Percentiles rank a stretch among this genome's conserved stretches.
These are phyloP conservation scores for Fusarium sp. DNA, from an alignment of 2,329 filamentous ascomycete species.

Conservation along the genomic window DNA sequence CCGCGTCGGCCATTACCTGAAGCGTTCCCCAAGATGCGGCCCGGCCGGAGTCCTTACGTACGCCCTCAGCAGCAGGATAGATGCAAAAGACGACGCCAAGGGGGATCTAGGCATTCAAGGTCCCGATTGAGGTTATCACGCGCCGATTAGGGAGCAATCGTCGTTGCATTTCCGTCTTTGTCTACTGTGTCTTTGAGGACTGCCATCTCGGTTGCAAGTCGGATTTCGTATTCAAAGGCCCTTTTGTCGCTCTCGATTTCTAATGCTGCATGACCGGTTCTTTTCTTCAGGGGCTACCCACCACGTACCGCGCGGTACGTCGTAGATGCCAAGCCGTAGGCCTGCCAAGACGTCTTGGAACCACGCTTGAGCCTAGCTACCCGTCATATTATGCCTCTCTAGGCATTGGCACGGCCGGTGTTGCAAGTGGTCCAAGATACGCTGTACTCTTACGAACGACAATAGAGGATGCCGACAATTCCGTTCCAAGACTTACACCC, in stretches of 20 bases:
- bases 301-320: conserved; percentile 17
- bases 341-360: conserved; percentile 31
- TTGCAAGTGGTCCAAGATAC: conserved; percentile 35
- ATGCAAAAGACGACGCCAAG: conserved; percentile 9
- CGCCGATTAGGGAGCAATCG: conserved; percentile 2
- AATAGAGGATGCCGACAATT: conserved; percentile 46
- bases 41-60: conserved; percentile 22
- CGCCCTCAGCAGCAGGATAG: background rate
- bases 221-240: conserved; percentile 36
- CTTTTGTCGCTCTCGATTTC: conserved; percentile 6
- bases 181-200: conserved; percentile 4
- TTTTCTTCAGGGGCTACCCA: conserved; percentile 21
- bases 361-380: conserved; percentile 19
- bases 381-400: conserved; percentile 41
- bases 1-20: conserved; percentile 28
- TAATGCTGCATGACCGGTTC: background rate
- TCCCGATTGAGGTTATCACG: conserved; percentile 28
- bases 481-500: conserved; percentile 50
- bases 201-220: conserved; percentile 23
- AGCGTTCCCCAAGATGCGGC: conserved; percentile 28
- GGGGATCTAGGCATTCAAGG: conserved; percentile 6
- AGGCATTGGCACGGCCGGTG: conserved; percentile 36
- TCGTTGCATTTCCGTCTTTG: conserved; percentile 19
- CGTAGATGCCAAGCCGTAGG: conserved; percentile 36
- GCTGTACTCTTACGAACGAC: conserved; percentile 35